Conservation (phyloP, 2,329 filamentous ascomycete species). For the Colletotrichum tabaci region DNA sequence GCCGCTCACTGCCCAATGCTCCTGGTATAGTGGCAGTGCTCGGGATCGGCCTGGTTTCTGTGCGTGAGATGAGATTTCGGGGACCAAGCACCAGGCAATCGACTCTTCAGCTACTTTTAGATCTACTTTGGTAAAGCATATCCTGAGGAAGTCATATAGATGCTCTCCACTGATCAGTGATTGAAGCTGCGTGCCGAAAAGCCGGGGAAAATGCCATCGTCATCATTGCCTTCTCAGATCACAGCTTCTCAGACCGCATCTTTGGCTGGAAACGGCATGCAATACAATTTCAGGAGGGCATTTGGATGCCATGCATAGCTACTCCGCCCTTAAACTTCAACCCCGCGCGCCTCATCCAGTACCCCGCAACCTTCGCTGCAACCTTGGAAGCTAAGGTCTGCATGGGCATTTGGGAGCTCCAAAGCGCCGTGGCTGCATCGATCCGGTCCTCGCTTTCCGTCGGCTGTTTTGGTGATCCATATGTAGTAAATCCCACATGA, state of each 20-base stretch:
- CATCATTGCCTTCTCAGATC: slow-evolving; percentile 22
- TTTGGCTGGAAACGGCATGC: slow-evolving; percentile 11
- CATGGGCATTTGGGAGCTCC: not conserved
- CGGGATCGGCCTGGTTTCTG: slow-evolving; percentile 4
- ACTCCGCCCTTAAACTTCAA: slow-evolving; percentile 31
- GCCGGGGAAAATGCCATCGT: slow-evolving; percentile 9
- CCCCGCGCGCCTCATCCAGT: slow-evolving; percentile 33
- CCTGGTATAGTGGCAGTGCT: not conserved
- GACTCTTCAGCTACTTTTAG: not conserved
- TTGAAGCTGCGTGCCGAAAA: not conserved
- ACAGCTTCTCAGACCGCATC: not conserved
- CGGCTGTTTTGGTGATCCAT: slow-evolving; percentile 25
- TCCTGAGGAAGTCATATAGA: accelerated
- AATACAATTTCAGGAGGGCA: slow-evolving; percentile 4
- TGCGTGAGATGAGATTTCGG: slow-evolving; percentile 4
- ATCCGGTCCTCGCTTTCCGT: slow-evolving; percentile 8
- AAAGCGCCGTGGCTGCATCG: not conserved
- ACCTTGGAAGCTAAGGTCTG: slow-evolving; percentile 18
- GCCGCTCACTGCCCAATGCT: slow-evolving; percentile 8
- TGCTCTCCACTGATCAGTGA: not conserved
- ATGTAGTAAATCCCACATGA: slow-evolving; percentile 11
- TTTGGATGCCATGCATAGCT: slow-evolving; percentile 1
- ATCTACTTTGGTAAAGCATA: not conserved
- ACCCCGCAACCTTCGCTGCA: slow-evolving; percentile 38
- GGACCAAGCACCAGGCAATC: not conserved